These are phyloP conservation scores for Citrus australasica DNA, from an alignment of 345 rosid species.

Conservation along the genomic window DNA sequence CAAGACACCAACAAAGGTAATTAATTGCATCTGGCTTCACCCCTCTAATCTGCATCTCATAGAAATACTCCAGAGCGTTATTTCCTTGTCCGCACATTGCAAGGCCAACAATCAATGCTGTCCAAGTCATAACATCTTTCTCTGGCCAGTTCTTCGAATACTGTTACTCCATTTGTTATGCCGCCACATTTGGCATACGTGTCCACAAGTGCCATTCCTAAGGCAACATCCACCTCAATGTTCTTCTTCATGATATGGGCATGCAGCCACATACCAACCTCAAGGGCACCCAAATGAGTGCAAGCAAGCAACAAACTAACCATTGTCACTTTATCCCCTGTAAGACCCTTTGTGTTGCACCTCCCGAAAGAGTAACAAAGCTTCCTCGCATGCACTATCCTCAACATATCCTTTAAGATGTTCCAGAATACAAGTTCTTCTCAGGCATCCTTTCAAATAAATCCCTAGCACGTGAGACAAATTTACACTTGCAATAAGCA, in stretches of 20 bases:
- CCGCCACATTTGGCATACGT: constrained; percentile 23
- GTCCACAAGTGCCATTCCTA: constrained; percentile 17
- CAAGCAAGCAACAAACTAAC: constrained; percentile 15
- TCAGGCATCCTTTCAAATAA: constrained; percentile 11
- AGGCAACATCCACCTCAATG: constrained; percentile 16
- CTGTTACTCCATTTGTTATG: not conserved
- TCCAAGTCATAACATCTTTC: constrained; percentile 28
- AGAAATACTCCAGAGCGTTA: constrained; percentile 9
- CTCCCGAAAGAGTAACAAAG: constrained; percentile 12
- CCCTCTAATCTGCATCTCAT: constrained; percentile 8
- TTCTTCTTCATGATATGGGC: constrained; percentile 15
- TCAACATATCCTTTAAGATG: constrained; percentile 18
- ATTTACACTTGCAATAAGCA: constrained; percentile 18
- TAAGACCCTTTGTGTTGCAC: constrained; percentile 13
- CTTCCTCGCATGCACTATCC: constrained; percentile 10
- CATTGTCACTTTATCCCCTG: constrained; percentile 19
- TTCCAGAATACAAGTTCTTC: constrained; percentile 22
- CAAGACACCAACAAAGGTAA: constrained; percentile 19
- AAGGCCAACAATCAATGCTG: constrained; percentile 22
- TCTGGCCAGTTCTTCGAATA: constrained; percentile 8
- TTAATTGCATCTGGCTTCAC: constrained; percentile 21
- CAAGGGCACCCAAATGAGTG: constrained; percentile 15
- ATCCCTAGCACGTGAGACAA: not conserved
- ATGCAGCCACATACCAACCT: constrained; percentile 22
- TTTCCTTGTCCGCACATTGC: constrained; percentile 20